Evolutionary conservation across 805 yeast genomes (phyloP).

Genomic region (Candida nonsorbophila): DNA sequence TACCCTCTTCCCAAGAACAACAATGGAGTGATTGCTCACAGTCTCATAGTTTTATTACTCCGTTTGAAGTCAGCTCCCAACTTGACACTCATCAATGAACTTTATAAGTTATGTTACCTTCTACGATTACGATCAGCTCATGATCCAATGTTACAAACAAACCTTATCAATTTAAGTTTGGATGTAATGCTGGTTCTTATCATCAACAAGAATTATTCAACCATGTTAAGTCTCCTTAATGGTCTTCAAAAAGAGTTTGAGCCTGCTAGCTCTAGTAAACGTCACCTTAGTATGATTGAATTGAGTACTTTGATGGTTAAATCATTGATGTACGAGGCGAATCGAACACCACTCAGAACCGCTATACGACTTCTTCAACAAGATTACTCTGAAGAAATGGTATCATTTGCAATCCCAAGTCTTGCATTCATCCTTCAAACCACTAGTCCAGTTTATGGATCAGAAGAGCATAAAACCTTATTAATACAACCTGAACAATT

Average conservation of each 20-base stretch:
- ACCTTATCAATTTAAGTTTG: conserved; percentile 26
- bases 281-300: background rate
- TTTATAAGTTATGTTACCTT: conserved; percentile 39
- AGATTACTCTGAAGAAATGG: too few species aligned
- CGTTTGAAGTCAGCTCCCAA: conserved; percentile 41
- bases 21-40: conserved; percentile 18
- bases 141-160: conserved; percentile 3
- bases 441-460: conserved; percentile 5
- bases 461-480: too few species aligned
- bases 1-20: conserved; percentile 36
- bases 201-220: conserved; percentile 23
- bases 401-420: too few species aligned
- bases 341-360: conserved; percentile 1
- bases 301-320: conserved; percentile 1
- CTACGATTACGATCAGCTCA: conserved; percentile 17
- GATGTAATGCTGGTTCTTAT: conserved; percentile 24
- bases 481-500: too few species aligned
- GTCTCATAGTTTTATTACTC: conserved; percentile 26
- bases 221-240: conserved; percentile 20
- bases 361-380: too few species aligned
- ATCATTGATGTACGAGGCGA: conserved; percentile 2
- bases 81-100: conserved; percentile 35
- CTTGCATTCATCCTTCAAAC: conserved; percentile 5
- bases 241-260: conserved; percentile 8
- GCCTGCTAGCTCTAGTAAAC: background rate